A percentile compares a stretch with the other conserved stretches of the same genome.
phyloP scores from a whole-genome alignment of 441 rosid genomes.

The Adansonia gregorii region DNA sequence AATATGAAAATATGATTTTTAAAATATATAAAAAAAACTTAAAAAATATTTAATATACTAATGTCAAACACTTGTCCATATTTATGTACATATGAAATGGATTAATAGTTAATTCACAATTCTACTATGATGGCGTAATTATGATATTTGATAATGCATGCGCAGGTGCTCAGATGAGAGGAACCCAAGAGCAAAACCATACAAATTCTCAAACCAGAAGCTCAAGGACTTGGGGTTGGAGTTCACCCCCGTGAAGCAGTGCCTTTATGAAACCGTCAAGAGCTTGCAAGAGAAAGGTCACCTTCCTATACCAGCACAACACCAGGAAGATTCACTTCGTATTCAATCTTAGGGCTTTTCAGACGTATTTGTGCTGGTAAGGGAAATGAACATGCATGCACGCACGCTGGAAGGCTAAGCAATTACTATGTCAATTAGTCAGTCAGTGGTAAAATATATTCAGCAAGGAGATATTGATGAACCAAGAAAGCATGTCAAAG shows the following conservation, averaged over 20 bases:
- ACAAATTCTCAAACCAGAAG: slow-evolving; percentile 74
- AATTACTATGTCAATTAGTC: not conserved
- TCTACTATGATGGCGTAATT: not conserved
- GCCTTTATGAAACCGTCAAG: slow-evolving; percentile 74
- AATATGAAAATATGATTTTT: not conserved
- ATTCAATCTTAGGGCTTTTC: slow-evolving; percentile 32
- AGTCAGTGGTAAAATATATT: not conserved
- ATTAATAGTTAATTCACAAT: not conserved
- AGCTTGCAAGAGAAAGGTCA: slow-evolving; percentile 84
- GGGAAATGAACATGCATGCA: not conserved
- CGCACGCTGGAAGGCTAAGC: not conserved
- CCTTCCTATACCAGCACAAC: slow-evolving; percentile 57
- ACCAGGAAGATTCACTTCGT: slow-evolving; percentile 35
- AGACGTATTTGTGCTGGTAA: not conserved
- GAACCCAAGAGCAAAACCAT: slow-evolving; percentile 71
- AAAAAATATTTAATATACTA: too few species aligned
- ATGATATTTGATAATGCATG: not conserved
- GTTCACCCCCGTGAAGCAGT: slow-evolving; percentile 67
- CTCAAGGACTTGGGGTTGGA: slow-evolving; percentile 75
- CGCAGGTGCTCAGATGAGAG: slow-evolving; percentile 83
- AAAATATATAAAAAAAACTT: too few species aligned
- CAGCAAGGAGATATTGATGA: not conserved
- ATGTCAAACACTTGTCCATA: too few species aligned
- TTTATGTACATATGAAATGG: too few species aligned
- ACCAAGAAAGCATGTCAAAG: not conserved